phyloP scores from a whole-genome alignment of 1,284 basidiomycete species.

The Xerocomus minutiporus region DNA sequence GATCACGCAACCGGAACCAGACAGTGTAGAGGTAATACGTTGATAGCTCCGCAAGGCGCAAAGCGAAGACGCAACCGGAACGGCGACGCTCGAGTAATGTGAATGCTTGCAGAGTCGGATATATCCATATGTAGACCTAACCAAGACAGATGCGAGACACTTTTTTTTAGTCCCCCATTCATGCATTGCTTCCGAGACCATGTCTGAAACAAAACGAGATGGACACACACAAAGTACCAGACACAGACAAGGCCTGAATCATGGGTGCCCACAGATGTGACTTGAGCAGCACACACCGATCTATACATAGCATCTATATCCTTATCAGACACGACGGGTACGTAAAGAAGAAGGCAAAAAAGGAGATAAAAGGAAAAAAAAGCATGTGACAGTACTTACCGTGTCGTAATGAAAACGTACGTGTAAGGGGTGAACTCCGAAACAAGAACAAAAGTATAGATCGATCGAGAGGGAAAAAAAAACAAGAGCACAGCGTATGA shows the following conservation, averaged over 20 bases:
- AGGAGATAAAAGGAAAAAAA: neutral
- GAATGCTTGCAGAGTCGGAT: no score
- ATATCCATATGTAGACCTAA: no score
- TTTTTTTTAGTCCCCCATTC: no score
- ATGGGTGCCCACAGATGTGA: neutral
- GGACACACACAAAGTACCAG: no score
- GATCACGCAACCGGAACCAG: no score
- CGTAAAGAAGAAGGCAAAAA: neutral
- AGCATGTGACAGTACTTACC: neutral
- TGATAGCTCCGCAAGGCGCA: no score
- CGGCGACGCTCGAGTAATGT: no score
- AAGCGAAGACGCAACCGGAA: no score
- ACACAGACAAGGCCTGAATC: no score
- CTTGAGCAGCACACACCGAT: neutral
- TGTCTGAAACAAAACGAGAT: no score
- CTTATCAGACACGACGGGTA: neutral
- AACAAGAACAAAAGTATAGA: neutral
- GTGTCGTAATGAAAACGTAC: neutral
- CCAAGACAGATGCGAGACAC: no score
- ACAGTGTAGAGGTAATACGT: no score
- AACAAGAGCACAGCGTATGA: neutral
- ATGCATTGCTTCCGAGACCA: neutral
- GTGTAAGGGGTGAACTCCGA: neutral
- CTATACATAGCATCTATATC: neutral
- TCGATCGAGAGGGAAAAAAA: neutral